phyloP scores from a whole-genome alignment of 257 asterid genomes.

The Fraxinus pennsylvanica region DNA sequence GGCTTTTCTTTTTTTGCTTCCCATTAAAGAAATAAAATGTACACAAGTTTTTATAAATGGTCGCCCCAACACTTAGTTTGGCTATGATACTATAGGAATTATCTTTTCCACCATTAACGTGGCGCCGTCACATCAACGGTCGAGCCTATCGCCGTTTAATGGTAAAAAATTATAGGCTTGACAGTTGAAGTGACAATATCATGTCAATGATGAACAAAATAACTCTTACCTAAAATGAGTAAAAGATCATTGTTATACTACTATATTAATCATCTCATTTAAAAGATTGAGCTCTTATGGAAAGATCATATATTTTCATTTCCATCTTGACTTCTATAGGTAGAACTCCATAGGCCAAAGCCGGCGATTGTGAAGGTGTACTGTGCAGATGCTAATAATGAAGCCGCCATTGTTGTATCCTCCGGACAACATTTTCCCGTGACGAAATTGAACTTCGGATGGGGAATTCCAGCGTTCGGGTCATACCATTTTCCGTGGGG shows the following conservation, averaged over 20 bases:
- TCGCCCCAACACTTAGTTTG: no score
- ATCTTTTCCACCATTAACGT: no score
- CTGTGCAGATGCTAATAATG: constrained; percentile 39
- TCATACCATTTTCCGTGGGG: constrained; percentile 74
- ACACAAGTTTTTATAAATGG: no score
- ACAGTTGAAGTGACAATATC: no score
- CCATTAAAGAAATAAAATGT: no score
- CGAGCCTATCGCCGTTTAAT: no score
- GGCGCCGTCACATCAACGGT: no score
- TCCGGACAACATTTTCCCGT: constrained; percentile 59
- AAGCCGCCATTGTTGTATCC: constrained; percentile 54
- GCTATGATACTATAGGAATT: not conserved
- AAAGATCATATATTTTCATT: not conserved
- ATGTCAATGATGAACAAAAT: no score
- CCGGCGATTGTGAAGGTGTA: constrained; percentile 42
- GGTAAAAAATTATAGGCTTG: no score
- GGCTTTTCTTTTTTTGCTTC: no score
- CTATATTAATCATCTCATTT: not conserved
- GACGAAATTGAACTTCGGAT: constrained; percentile 48
- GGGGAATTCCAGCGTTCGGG: constrained; percentile 58
- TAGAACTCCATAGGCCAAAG: constrained; percentile 49
- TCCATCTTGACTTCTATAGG: not conserved
- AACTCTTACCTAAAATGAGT: no score
- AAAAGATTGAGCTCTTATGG: not conserved
- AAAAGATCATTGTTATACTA: no score